Evolutionary conservation across 1,139 yeast genomes (phyloP).

Genomic region (Debaryomycetaceae sp.): DNA sequence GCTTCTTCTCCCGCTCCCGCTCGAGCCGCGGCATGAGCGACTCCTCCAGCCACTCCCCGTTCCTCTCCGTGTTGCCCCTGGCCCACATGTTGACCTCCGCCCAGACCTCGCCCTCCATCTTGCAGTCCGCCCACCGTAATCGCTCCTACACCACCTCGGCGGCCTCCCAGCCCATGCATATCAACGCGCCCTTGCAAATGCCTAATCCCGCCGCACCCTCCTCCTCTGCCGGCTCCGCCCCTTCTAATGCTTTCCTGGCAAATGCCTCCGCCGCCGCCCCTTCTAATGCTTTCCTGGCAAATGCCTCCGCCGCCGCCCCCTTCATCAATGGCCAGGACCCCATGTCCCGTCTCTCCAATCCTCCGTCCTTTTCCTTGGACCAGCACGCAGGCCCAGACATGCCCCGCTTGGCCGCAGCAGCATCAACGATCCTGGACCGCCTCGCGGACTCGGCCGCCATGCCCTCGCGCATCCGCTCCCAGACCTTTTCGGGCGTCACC

Average conservation of each 20-base stretch:
- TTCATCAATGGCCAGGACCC: too few species aligned
- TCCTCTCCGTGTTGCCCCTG: conserved; percentile 21
- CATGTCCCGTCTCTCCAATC: conserved; percentile 6
- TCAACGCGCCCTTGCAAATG: too few species aligned
- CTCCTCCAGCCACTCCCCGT: conserved; percentile 14
- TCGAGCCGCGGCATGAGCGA: neutral
- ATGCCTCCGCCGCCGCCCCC: too few species aligned
- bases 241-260: too few species aligned
- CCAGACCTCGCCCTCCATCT: conserved; percentile 3
- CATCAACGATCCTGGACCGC: conserved; percentile 22
- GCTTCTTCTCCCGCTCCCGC: neutral
- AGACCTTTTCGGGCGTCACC: conserved; percentile 30
- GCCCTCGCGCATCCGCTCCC: conserved; percentile 16
- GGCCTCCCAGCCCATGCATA: too few species aligned
- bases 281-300: too few species aligned
- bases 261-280: too few species aligned
- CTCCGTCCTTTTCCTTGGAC: conserved; percentile 7
- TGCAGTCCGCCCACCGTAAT: conserved; percentile 15
- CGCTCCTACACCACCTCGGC: conserved; percentile 43
- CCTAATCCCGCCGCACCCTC: conserved; percentile 9
- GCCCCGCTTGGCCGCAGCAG: too few species aligned
- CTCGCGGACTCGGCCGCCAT: conserved; percentile 4
- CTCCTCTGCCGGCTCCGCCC: conserved; percentile 3
- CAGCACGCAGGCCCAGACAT: conserved; percentile 16
- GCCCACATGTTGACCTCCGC: conserved; percentile 2